phyloP scores from a whole-genome alignment of 345 rosid genomes.

The Combretum micranthum region DNA sequence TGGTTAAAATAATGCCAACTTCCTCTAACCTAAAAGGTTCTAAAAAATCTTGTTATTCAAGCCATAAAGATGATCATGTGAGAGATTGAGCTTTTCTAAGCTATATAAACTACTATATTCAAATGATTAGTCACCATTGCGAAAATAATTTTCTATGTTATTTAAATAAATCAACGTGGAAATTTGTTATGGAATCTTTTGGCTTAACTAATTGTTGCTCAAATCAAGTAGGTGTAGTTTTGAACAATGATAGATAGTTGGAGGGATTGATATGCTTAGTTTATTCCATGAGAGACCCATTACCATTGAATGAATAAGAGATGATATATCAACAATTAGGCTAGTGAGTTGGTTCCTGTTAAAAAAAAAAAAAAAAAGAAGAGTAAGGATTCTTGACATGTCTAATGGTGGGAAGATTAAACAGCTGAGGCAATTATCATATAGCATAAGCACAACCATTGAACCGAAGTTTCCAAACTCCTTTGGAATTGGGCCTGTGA shows the following conservation, averaged over 20 bases:
- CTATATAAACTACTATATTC: constrained; percentile 1
- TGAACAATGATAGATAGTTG: neutral
- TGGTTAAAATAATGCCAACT: constrained; percentile 24
- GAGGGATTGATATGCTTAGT: neutral
- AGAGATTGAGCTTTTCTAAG: too few species aligned
- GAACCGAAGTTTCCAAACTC: too few species aligned
- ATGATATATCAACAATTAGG: constrained; percentile 15
- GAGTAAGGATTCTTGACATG: constrained; percentile 1
- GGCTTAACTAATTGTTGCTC: constrained; percentile 25
- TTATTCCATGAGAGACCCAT: constrained; percentile 24
- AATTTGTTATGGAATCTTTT: constrained; percentile 15
- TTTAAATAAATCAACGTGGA: neutral
- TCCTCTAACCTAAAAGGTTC: neutral
- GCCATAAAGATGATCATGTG: constrained; percentile 15
- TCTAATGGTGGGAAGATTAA: neutral
- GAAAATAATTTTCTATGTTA: constrained; percentile 7
- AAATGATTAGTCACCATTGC: constrained; percentile 16
- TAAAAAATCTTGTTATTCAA: constrained; percentile 5
- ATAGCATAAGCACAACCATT: neutral
- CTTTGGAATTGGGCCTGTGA: too few species aligned
- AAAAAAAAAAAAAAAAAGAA: neutral
- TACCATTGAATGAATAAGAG: neutral
- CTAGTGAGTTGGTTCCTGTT: neutral
- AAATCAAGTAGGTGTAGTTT: constrained; percentile 1
- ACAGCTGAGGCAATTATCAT: neutral